Evolutionary conservation across 805 yeast genomes (phyloP).

Genomic region (Wickerhamiella vanderwaltii): DNA sequence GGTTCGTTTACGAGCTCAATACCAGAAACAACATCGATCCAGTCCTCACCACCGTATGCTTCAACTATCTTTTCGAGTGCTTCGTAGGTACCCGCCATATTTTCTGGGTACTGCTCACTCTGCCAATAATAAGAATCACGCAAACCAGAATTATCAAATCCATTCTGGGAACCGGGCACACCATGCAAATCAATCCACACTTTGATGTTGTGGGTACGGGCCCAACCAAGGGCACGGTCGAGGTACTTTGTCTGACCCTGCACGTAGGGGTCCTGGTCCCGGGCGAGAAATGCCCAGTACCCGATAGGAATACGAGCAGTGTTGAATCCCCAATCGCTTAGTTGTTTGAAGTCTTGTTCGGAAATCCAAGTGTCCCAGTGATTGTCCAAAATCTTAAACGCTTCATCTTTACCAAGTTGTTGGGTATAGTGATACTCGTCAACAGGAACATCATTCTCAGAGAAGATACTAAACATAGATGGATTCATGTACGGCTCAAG

Average conservation of each 20-base stretch:
- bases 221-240: constrained; percentile 68
- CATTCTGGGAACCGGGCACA: constrained; percentile 91
- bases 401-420: constrained; percentile 46
- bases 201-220: constrained; percentile 42
- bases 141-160: constrained; percentile 82
- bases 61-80: constrained; percentile 43
- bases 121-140: constrained; percentile 38
- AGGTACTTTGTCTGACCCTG: constrained; percentile 62
- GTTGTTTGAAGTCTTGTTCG: constrained; percentile 52
- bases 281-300: constrained; percentile 69
- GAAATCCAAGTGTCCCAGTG: constrained; percentile 74
- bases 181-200: constrained; percentile 91
- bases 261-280: constrained; percentile 67
- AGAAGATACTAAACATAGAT: constrained; percentile 26
- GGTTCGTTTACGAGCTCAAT: constrained; percentile 83
- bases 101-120: constrained; percentile 14
- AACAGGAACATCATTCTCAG: constrained; percentile 43
- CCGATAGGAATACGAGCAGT: constrained; percentile 83
- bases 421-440: constrained; percentile 66
- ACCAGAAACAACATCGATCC: constrained; percentile 61
- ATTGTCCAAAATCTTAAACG: constrained; percentile 36
- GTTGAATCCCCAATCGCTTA: constrained; percentile 38
- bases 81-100: constrained; percentile 28
- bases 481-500: constrained; percentile 80
- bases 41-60: constrained; percentile 50